A percentile compares a stretch with the other conserved stretches of the same genome.
Evolutionary conservation across 2,329 filamentous ascomycete genomes (phyloP).

Genomic region (Mycosphaerella arachidis): DNA sequence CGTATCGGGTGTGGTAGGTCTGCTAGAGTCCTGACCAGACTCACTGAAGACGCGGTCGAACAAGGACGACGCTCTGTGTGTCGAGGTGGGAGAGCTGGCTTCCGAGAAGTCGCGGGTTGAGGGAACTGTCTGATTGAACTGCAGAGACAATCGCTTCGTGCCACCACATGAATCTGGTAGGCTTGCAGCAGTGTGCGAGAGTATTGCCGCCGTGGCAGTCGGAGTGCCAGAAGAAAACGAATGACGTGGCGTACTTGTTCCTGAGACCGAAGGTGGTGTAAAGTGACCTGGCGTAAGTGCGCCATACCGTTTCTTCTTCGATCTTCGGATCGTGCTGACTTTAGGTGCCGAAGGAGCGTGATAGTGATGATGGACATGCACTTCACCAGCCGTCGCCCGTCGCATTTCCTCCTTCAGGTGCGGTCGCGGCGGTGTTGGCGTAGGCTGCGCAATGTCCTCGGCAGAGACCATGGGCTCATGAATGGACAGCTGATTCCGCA

Average conservation of each 20-base stretch:
- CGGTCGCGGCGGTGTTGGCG: constrained; percentile 17
- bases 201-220: constrained; percentile 52
- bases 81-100: constrained; percentile 76
- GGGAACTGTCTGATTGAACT: constrained; percentile 59
- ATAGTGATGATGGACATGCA: constrained; percentile 95
- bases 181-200: constrained; percentile 60
- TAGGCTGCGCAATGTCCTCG: constrained; percentile 19
- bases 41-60: constrained; percentile 69
- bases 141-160: constrained; percentile 58
- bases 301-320: constrained; percentile 66
- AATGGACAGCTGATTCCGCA: constrained; percentile 74
- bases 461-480: constrained; percentile 64
- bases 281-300: constrained; percentile 54
- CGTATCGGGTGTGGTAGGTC: constrained; percentile 78
- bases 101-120: constrained; percentile 64
- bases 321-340: constrained; percentile 36
- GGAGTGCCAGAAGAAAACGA: constrained; percentile 41
- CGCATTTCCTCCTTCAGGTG: constrained; percentile 63
- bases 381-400: constrained; percentile 65
- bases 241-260: constrained; percentile 34
- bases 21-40: constrained; percentile 59
- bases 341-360: constrained; percentile 55
- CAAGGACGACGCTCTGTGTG: constrained; percentile 62
- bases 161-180: constrained; percentile 47
- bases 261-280: constrained; percentile 36